Base-by-base conservation (phyloP, 345 rosid species). In the thale cress (Arabidopsis thaliana) region DNA sequence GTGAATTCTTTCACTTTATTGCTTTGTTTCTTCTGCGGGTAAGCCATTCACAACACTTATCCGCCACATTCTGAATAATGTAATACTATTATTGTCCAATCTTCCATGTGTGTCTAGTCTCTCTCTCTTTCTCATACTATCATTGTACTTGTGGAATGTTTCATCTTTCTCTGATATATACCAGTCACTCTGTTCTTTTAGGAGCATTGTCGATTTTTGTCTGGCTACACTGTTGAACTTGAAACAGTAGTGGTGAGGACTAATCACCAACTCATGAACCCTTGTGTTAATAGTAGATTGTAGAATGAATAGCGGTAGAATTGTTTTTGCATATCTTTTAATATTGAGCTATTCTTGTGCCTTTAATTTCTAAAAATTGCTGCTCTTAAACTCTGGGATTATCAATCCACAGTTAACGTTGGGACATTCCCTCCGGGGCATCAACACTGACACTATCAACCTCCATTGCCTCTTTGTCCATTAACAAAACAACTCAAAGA, bases 1-100 rank as follows among this genome's bases (percentile, higher is more conserved):
- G 75, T 69, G 75, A 76, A 76, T 69, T 69, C 16, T 62, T 61
- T 69, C 41, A 42, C 79, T 34, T 40, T 24, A 67, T 69, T 24
- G 62, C 32, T 74, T 28, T 74, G 55, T 59, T 60, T 42, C 59
- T 59, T 51, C 58, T 73, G 36, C 41, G 36, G 63, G 44, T 46
- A 72, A 73, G 59, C 74, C 65, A 32, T 79, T 68, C 74, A 65
- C 46, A 13, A 33, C 50, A 42, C 71, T 32, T 36, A 67, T 23
- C 37, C 7, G 1, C 56, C 2, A 23, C 7, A 2, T 36, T 48
- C 59, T 74, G 65, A 75, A 75, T 51, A 53, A 76, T 75, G 72
- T 65, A 49, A 50, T 69, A 69, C 63, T 51, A 41, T 60, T 36
- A 51, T 32, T 59, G 33, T 59, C 50, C 32, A 60, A 24, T 60